Percentiles rank a stretch among this genome's conserved stretches.
phyloP scores from a whole-genome alignment of 2,329 filamentous ascomycete species.

The Mariannaea sp. region DNA sequence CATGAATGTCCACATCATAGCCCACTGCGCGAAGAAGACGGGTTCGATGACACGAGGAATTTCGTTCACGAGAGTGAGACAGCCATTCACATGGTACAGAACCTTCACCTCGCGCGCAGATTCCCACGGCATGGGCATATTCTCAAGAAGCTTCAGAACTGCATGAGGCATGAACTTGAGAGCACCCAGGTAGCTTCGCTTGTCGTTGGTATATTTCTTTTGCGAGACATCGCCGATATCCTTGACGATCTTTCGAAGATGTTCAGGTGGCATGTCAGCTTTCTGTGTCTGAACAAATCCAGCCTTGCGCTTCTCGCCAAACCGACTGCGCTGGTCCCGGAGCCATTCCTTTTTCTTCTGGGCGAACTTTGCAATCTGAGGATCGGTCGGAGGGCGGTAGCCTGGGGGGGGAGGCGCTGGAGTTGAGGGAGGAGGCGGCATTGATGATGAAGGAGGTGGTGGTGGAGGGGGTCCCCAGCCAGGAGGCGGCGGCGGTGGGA shows the following conservation, averaged over 20 bases:
- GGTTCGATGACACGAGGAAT: slow-evolving; percentile 95
- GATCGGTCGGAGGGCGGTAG: slow-evolving; percentile 78
- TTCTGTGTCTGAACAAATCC: slow-evolving; percentile 98
- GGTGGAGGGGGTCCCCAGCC: slow-evolving; percentile 65
- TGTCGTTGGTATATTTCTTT: slow-evolving; percentile 98
- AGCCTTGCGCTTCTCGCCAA: slow-evolving; percentile 94
- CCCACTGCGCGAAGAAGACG: slow-evolving; percentile 98
- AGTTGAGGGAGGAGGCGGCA: slow-evolving; percentile 61
- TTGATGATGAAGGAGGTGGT: slow-evolving; percentile 58
- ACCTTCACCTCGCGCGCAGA: slow-evolving; percentile 96
- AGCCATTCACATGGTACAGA: slow-evolving; percentile 97
- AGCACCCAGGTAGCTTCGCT: slow-evolving; percentile 95
- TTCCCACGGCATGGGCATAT: slow-evolving; percentile 99
- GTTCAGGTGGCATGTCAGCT: slow-evolving; percentile 97
- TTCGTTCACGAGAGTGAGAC: slow-evolving; percentile 95
- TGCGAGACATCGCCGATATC: slow-evolving; percentile 99
- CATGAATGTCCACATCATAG: slow-evolving; percentile 99
- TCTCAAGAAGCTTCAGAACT: slow-evolving; percentile 94
- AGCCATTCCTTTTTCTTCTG: slow-evolving; percentile 99
- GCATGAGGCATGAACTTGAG: slow-evolving; percentile 99
- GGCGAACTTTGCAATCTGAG: slow-evolving; percentile 89
- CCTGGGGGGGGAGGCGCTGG: slow-evolving; percentile 81
- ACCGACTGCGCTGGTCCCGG: slow-evolving; percentile 85
- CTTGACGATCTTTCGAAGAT: slow-evolving; percentile 96
- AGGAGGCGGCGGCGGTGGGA: slow-evolving; percentile 61